Evolutionary conservation across 176 grass and related monocot genomes (phyloP), one percentile per base, ranked within the genome.

Genomic region (Carex myosuroides): DNA sequence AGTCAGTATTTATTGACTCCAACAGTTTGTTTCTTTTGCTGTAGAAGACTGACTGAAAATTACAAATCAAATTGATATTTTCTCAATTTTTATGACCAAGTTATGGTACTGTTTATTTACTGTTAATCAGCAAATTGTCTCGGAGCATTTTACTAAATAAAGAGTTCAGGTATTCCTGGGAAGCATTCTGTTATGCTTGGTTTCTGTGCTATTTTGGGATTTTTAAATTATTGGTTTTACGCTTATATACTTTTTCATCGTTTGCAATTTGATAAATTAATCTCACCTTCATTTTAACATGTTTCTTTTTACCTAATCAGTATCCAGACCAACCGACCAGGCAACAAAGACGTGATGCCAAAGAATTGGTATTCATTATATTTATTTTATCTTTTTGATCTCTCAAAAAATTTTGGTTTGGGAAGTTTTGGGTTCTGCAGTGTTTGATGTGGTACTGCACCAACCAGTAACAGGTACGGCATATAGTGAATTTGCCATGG

Each of bases 261-360:
- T 35, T 35, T 80, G 10, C 26, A 39, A 30, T 26, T 14, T 24
- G 41, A 5, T 30, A 53, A 32, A 26, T 20, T 42, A 39, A 44
- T 78, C 26, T 57, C 13, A 30, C 71, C 1, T 68, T 37, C 18
- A 67, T 1, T 32, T 57, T 53, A 20, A 52, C 70, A 69, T 60
- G 18, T 42, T 89, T 54, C 9, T 39, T 39, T 46, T n/a, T 37
- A 35, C n/a, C 64, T 13, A 84, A 89, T 84, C 93, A 99, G 96
- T 99, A 91, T 84, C 96, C 93, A 62, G 93, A 95, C 59, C 80
- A 92, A 58, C 93, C 96, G 64, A 92, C 91, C 3, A 93, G 89
- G 81, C 96, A 99, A 72, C 96, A 99, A 62, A 99, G 86, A 86
- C 85, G 86, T 29, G 91, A 99, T 87, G 96, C 76, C 1, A 95